A percentile compares a stretch with the other conserved stretches of the same genome.
These are phyloP conservation scores for Exophiala spinifera DNA, from an alignment of 2,329 filamentous ascomycete species.

Conservation along the genomic window DNA sequence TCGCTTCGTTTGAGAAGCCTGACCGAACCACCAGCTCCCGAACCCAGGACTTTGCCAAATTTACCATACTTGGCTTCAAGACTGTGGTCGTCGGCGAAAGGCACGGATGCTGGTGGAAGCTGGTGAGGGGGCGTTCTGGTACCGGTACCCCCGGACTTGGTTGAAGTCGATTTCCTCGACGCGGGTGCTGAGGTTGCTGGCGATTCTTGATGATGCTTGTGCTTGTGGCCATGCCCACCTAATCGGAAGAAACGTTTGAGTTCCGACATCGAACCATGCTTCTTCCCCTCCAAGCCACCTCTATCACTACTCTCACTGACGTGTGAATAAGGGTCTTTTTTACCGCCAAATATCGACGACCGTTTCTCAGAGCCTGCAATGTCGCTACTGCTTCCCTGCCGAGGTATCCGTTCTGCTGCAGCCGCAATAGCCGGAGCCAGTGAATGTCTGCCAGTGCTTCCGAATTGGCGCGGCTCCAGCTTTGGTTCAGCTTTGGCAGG, in stretches of 20 bases:
- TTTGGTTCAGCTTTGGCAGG: conserved; percentile 26
- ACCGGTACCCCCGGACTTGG: conserved; percentile 39
- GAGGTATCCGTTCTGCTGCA: conserved; percentile 39
- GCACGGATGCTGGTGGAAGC: conserved; percentile 54
- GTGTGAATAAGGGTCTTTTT: conserved; percentile 51
- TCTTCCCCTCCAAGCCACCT: conserved; percentile 46
- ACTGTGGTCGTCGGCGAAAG: conserved; percentile 92
- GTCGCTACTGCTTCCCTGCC: conserved; percentile 45
- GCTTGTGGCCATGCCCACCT: conserved; percentile 58
- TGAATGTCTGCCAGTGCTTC: conserved; percentile 28
- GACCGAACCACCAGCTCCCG: conserved; percentile 91
- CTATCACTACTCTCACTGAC: conserved; percentile 43
- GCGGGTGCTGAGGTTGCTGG: conserved; percentile 50
- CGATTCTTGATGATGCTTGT: conserved; percentile 57
- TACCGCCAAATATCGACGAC: conserved; percentile 52
- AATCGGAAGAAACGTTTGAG: conserved; percentile 96
- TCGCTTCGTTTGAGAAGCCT: conserved; percentile 91
- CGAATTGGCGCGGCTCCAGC: conserved; percentile 25
- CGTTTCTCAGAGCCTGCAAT: conserved; percentile 47
- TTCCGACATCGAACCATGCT: conserved; percentile 84
- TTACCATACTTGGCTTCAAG: conserved; percentile 91
- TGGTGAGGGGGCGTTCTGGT: conserved; percentile 55
- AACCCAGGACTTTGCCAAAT: conserved; percentile 87
- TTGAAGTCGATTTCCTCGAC: conserved; percentile 55
- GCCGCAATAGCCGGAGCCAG: conserved; percentile 30